Percentiles rank a stretch among this genome's conserved stretches.
Evolutionary conservation across 768 basidiomycete species (phyloP).

Genomic region (Russula sp.): DNA sequence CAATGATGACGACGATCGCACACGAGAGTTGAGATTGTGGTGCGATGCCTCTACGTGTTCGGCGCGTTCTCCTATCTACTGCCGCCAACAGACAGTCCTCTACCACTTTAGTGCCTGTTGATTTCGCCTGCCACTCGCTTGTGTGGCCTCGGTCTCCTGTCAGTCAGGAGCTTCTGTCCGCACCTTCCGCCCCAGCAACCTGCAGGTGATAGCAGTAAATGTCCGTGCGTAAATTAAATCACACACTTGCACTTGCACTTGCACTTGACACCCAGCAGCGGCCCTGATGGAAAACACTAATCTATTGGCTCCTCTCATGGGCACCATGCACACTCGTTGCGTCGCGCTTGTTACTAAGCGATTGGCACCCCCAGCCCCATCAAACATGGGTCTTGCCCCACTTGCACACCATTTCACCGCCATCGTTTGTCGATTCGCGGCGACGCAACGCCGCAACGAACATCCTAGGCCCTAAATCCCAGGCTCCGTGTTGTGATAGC

Average conservation of each 20-base stretch:
- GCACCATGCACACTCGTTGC: constrained; percentile 21
- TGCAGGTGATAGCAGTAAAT: constrained; percentile 23
- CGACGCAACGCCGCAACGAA: constrained; percentile 15
- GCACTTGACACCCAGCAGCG: constrained; percentile 13
- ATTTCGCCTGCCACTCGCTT: constrained; percentile 13
- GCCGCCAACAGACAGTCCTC: constrained; percentile 9
- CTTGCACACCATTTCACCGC: constrained; percentile 16
- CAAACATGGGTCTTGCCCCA: constrained; percentile 8
- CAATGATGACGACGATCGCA: constrained; percentile 18
- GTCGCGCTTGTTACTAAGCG: constrained; percentile 23
- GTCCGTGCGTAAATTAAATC: constrained; percentile 23
- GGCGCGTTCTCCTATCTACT: constrained; percentile 18
- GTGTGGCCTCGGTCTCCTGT: constrained; percentile 11
- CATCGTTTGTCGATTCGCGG: constrained; percentile 9
- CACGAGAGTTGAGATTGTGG: constrained; percentile 9
- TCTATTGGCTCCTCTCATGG: constrained; percentile 17
- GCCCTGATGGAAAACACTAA: constrained; percentile 14
- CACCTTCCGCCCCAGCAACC: constrained; percentile 9
- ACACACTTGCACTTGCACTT: constrained; percentile 14
- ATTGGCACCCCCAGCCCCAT: constrained; percentile 4
- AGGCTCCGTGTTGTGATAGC: constrained; percentile 8
- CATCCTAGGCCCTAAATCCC: constrained; percentile 3
- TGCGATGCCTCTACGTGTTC: constrained; percentile 9
- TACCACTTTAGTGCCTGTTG: not conserved
- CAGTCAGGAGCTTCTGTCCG: constrained; percentile 18